A percentile compares a stretch with the other conserved stretches of the same genome.
Evolutionary conservation across 441 rosid genomes (phyloP).

Genomic region (Populus hybrid): DNA sequence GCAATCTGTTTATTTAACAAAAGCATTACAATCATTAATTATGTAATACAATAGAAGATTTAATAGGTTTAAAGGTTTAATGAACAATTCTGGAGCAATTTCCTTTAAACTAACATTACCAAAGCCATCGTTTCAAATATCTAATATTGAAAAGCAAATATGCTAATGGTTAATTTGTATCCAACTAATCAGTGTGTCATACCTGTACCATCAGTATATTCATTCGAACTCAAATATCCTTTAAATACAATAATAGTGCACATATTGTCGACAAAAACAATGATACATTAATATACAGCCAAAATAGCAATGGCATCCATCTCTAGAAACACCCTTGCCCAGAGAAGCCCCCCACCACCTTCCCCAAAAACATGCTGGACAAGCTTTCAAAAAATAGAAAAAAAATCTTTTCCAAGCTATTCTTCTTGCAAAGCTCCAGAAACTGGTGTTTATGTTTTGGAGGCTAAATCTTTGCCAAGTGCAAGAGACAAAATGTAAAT

Average conservation of each 20-base stretch:
- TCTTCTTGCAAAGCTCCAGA: conserved; percentile 7
- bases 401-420: not conserved
- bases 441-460: not conserved
- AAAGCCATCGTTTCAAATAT: not conserved
- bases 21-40: not conserved
- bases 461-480: not conserved
- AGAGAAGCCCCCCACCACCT: not conserved
- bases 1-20: not conserved
- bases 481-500: not conserved
- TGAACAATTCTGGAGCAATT: not conserved
- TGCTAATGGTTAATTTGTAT: not conserved
- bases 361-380: not conserved
- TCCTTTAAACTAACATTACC: not conserved
- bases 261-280: not conserved
- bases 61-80: not conserved
- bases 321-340: not conserved
- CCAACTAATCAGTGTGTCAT: not conserved
- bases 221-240: not conserved
- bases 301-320: not conserved
- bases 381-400: not conserved
- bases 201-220: not conserved
- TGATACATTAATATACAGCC: not conserved
- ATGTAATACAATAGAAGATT: not conserved
- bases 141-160: not conserved
- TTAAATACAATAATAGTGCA: not conserved